A percentile compares a stretch with the other conserved stretches of the same genome.
Evolutionary conservation across 805 yeast species (phyloP).

Genomic region (Hanseniaspora thailandica): DNA sequence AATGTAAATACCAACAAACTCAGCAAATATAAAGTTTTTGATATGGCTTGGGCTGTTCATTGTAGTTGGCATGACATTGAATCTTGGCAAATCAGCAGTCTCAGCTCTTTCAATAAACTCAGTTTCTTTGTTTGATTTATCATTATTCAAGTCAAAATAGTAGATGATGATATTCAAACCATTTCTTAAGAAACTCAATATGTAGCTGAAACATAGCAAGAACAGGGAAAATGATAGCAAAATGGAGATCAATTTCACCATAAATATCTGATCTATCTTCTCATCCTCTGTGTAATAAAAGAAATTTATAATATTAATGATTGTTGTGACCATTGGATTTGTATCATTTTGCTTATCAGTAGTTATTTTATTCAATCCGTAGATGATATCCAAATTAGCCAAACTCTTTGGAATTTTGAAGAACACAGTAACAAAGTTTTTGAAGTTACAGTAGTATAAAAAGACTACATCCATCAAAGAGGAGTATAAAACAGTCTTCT

Average conservation of each 20-base stretch:
- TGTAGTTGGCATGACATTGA: not conserved
- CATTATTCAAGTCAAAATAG: not conserved
- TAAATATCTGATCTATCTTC: conserved; percentile 5
- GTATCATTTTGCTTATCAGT: not conserved
- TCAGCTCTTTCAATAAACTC: not conserved
- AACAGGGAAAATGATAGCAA: conserved; percentile 8
- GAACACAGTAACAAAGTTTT: conserved; percentile 7
- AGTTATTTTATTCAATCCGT: conserved; percentile 12
- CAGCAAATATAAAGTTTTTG: conserved; percentile 11
- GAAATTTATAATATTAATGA: conserved; percentile 8
- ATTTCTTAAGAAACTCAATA: conserved; percentile 11
- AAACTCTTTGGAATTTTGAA: conserved; percentile 10
- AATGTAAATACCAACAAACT: conserved; percentile 10
- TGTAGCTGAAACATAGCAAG: conserved; percentile 8
- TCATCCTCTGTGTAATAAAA: conserved; percentile 11
- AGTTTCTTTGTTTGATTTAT: not conserved
- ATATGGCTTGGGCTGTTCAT: conserved; percentile 4
- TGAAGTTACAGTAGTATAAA: conserved; percentile 13
- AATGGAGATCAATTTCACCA: conserved; percentile 9
- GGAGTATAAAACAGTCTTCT: not conserved
- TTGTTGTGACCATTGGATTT: conserved; percentile 7
- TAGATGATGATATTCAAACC: conserved; percentile 5
- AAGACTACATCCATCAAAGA: not conserved
- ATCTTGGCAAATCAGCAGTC: not conserved
- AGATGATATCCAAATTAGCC: conserved; percentile 5